Evolutionary conservation across 805 yeast species (phyloP).

Genomic region (Ogataea thermomethanolica): DNA sequence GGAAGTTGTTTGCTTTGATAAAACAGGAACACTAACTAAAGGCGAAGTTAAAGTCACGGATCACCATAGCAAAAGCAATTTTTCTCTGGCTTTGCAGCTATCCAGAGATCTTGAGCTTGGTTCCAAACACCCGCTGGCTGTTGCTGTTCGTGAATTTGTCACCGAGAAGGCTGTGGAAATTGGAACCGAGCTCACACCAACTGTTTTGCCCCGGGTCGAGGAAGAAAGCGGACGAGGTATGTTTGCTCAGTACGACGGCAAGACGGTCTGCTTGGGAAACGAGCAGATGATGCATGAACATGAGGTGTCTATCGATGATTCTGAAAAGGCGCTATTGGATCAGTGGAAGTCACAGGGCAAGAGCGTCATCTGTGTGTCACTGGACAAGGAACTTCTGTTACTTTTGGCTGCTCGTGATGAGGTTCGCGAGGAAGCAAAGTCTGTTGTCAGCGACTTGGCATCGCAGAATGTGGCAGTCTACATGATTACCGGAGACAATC

Average conservation of each 20-base stretch:
- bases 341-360: constrained; percentile 63
- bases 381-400: constrained; percentile 41
- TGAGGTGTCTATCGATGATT: constrained; percentile 35
- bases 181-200: constrained; percentile 24
- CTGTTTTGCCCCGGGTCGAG: constrained; percentile 44
- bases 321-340: constrained; percentile 35
- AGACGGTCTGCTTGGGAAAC: constrained; percentile 51
- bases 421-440: constrained; percentile 52
- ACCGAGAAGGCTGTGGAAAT: constrained; percentile 16
- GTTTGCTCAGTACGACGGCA: constrained; percentile 37
- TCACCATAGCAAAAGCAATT: constrained; percentile 31
- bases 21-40: constrained; percentile 71
- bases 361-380: constrained; percentile 57
- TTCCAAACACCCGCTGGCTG: constrained; percentile 68
- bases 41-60: constrained; percentile 60
- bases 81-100: constrained; percentile 40
- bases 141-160: constrained; percentile 48
- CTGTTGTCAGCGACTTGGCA: constrained; percentile 43
- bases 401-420: constrained; percentile 61
- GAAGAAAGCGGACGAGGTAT: constrained; percentile 63
- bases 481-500: constrained; percentile 79
- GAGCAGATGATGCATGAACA: constrained; percentile 54
- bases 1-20: constrained; percentile 68
- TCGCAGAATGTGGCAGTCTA: constrained; percentile 50
- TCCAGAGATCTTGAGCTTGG: constrained; percentile 57